These are phyloP conservation scores for Boechera retrofracta DNA, from an alignment of 345 rosid genomes.

Conservation along the genomic window DNA sequence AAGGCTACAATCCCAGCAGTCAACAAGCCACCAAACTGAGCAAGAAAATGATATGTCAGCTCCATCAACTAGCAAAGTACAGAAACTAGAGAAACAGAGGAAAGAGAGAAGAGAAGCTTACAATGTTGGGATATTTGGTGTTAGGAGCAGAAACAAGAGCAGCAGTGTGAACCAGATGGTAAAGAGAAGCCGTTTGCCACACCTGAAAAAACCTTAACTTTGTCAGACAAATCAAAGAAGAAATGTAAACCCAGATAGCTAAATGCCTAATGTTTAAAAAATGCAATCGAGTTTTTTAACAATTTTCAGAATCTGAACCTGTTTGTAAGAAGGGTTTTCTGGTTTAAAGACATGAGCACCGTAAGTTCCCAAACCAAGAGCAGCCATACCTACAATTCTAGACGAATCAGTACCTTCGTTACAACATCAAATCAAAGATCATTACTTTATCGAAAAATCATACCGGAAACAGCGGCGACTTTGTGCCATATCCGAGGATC, in stretches of 20 bases:
- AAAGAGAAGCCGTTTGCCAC: constrained; percentile 94
- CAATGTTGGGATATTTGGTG: constrained; percentile 71
- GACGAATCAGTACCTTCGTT: constrained; percentile 14
- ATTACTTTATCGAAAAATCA: not conserved
- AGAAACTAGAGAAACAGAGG: not conserved
- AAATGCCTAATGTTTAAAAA: not conserved
- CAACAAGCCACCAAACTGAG: constrained; percentile 91
- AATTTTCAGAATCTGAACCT: constrained; percentile 51
- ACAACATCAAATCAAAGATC: constrained; percentile 17
- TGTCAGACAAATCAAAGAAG: not conserved
- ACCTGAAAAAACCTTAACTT: constrained; percentile 50
- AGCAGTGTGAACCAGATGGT: constrained; percentile 92
- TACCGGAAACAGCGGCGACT: constrained; percentile 87
- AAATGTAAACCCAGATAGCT: not conserved
- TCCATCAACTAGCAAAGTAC: not conserved
- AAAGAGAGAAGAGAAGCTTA: constrained; percentile 40
- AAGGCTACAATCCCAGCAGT: constrained; percentile 82
- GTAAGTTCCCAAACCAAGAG: constrained; percentile 89
- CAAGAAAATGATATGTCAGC: constrained; percentile 29
- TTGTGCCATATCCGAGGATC: constrained; percentile 81
- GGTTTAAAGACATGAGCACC: constrained; percentile 90
- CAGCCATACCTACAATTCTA: constrained; percentile 64
- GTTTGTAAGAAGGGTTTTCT: constrained; percentile 72
- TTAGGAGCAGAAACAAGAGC: constrained; percentile 82
- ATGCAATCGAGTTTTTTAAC: not conserved